Conservation (phyloP, 768 basidiomycete genomes). For the Termitomyces sp. region DNA sequence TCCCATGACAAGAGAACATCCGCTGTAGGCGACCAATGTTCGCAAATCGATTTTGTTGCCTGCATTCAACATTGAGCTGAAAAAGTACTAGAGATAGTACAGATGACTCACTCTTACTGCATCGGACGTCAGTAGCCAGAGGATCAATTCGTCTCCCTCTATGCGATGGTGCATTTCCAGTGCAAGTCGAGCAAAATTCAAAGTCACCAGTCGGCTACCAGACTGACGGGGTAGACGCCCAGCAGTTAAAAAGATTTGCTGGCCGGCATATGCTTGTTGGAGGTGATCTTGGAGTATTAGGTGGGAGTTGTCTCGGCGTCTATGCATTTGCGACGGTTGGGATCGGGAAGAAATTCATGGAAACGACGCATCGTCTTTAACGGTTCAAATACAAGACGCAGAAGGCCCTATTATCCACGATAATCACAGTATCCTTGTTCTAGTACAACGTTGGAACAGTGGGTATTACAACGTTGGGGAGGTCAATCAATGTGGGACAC, state of each 20-base stretch:
- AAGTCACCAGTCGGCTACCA: background rate
- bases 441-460: background rate
- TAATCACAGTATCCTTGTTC: background rate
- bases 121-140: background rate
- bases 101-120: background rate
- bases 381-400: background rate
- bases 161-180: background rate
- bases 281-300: background rate
- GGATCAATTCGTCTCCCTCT: slow-evolving; percentile 1
- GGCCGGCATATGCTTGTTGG: background rate
- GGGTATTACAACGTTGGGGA: too few relatives aligned
- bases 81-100: background rate
- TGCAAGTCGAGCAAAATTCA: slow-evolving; percentile 4
- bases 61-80: background rate
- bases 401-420: background rate
- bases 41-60: background rate
- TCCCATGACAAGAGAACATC: background rate
- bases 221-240: background rate
- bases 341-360: background rate
- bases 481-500: background rate
- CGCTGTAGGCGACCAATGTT: background rate
- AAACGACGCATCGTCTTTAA: background rate
- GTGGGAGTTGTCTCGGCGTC: background rate
- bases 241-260: background rate
- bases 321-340: background rate